Base-by-base conservation (phyloP, 345 rosid genomes). In the Zanthoxylum bungeanum region DNA sequence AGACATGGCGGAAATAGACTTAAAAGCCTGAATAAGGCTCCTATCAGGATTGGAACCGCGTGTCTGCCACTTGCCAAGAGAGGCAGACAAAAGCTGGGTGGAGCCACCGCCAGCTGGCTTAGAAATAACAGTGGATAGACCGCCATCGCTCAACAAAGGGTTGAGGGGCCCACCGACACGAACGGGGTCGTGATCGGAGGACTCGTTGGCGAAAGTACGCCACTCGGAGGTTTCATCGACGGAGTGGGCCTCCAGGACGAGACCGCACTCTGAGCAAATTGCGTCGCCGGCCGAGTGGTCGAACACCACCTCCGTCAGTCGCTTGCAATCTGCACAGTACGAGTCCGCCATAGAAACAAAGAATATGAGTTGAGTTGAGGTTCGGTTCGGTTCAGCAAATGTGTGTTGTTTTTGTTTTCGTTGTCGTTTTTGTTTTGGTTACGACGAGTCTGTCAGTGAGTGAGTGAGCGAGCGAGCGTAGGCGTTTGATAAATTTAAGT, bases 201-300 rank as follows among this genome's bases (percentile, higher is more conserved):
- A 78, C 33, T 76, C 81, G 71, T 75, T 77, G 33, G 82, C 71
- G 67, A 85, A 83, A 60, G 74, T 83, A 5, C 88, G 78, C 87
- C 86, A 83, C 75, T 85, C 87, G 24, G 84, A 78, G 39, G 78
- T 80, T 69, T 81, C 83, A 59, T 87, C 89, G 40, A 83, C 70
- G 63, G 70, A 75, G 76, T 78, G 77, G 5, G 81, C 70, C 74
- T 83, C 87, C 53, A 85, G 71, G 27, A 87, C 77, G 1, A 87
- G 80, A 10, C 86, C 85, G 60, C 86, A 85, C 72, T 81, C 84
- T 1, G 87, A 83, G 70, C 89, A 87, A 60, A 85, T 73, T 12
- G 79, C 77, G 68, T 81, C 74, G 3, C 89, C 86, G 5, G 89
- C 89, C 4, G 81, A 50, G 72, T 66, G 82, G 69, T 85, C 87